Percentiles rank a stretch among this genome's conserved stretches.
Conservation (phyloP, 768 basidiomycete genomes). For the Lactifluus subvellereus region DNA sequence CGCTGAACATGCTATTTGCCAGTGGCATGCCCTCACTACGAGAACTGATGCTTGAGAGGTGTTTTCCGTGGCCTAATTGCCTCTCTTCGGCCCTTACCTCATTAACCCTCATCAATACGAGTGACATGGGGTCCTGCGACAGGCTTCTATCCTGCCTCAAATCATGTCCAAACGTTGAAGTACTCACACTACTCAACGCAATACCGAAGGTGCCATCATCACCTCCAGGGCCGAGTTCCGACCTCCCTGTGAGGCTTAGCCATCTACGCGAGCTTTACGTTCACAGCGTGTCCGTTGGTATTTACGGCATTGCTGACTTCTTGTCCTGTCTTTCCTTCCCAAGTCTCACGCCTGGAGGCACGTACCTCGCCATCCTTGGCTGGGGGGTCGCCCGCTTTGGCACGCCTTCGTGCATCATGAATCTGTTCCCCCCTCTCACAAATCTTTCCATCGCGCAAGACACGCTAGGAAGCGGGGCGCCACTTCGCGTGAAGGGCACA, state of each 20-base stretch:
- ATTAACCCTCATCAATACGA: neutral
- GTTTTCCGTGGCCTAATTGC: neutral
- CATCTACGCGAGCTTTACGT: neutral
- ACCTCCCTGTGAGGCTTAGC: neutral
- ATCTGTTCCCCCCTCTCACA: neutral
- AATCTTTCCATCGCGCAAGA: neutral
- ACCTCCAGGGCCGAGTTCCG: conserved; percentile 12
- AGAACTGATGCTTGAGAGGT: neutral
- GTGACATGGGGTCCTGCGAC: neutral
- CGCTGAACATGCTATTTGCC: neutral
- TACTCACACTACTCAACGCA: neutral
- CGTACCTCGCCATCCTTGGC: neutral
- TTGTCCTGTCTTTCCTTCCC: neutral
- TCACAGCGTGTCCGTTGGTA: neutral
- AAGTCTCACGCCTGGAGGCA: neutral
- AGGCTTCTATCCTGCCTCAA: neutral
- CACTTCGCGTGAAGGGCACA: conserved; percentile 1
- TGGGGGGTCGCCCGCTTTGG: neutral
- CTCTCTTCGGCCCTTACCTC: neutral
- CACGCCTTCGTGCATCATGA: neutral
- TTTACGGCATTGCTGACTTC: conserved; percentile 2
- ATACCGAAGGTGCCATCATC: neutral
- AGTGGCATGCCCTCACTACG: conserved; percentile 2
- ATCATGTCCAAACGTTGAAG: conserved; percentile 3
- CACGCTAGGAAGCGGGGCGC: neutral